Evolutionary conservation across 768 basidiomycete species (phyloP), one percentile per base, ranked within the genome.

Genomic region (Lactarius indigo): DNA sequence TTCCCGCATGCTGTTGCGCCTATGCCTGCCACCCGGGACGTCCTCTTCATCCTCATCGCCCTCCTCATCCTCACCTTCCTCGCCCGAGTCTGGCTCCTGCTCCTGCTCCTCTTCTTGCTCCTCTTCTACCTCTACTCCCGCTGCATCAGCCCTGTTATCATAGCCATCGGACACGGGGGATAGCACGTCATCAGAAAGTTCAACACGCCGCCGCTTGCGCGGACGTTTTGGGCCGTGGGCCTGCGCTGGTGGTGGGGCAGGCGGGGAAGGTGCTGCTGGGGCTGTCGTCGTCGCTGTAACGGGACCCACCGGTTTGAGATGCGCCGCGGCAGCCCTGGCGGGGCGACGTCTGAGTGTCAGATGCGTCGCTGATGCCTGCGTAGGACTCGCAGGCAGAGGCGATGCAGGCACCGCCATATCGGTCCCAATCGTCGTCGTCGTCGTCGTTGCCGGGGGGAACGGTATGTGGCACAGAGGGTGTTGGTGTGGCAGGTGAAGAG

Each of bases 131-230:
- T 15, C 58, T 0, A 57, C 63, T 4, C 17, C 57, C 26, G 39
- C 62, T 8, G 50, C 15, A 2, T n/a, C 63, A 12, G 63, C 65
- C 23, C 62, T 58, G 15, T 59, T 26, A 20, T 37, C 47, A 64
- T 70, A 64, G 65, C 67, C 23, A 52, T 71, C 59, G 42, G 68
- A 68, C 65, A 63, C 64, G 66, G 65, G 59, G 13, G 44, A 39
- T 20, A 6, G 69, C 69, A 69, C 65, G 61, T 58, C 72, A 68
- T 71, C 62, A 67, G 37, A 59, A 23, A 10, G 61, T 17, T 10
- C 56, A 12, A 63, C 18, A 20, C 66, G 66, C 52, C 39, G 61
- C 50, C 66, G 66, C 33, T 67, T 67, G 31, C 61, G 66, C 50
- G 52, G 57, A 6, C 56, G 65, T 54, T 20, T 30, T 26, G 10